Evolutionary conservation across 345 rosid genomes (phyloP), one percentile per base, ranked within the genome.

Genomic region (Aquilaria yunnanensis): DNA sequence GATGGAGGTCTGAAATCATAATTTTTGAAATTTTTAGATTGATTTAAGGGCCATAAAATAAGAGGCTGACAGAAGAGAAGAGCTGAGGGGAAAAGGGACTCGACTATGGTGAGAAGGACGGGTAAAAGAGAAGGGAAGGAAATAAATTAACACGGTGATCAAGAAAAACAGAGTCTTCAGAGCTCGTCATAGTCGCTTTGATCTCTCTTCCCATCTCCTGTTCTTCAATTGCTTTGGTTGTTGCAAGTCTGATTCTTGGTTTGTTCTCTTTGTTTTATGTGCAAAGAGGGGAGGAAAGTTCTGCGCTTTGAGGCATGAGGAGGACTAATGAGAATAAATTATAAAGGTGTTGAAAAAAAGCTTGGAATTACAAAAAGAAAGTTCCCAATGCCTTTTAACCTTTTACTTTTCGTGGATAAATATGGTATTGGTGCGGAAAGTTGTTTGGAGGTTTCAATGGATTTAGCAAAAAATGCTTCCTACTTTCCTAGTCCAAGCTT

Each of bases 81-180:
- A 37, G 96, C 92, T 0, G 92, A 80, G 13, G 99, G 99, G 32
- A 90, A 75, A 14, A 90, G 81, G 6, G 99, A 69, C 56, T 88
- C 99, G 5, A 92, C 88, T 59, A 90, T 62, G 14, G 66, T 90
- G 62, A 94, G 78, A 59, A 93, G 76, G 72, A 90, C 70, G 0
- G 99, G 99, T 14, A 95, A 96, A 23, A 23, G 23, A 54, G 96
- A 94, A 70, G 1, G 90, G 46, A 32, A 94, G 85, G 52, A 90
- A 85, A 51, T 96, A 94, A 49, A 94, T 49, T 66, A 85, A 65
- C 91, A 93, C 75, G 43, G 43, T 37, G 43, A 37, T 37, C 8
- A 37, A 37, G 43, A 37, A 37, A 37, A 37, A 37, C 43, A 94
- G 31, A 31, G 95, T 88, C 75, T 88, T 90, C 12, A 90, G 51